Evolutionary conservation across 2,329 filamentous ascomycete genomes (phyloP).

Genomic region (Pseudogymnoascus sp.): DNA sequence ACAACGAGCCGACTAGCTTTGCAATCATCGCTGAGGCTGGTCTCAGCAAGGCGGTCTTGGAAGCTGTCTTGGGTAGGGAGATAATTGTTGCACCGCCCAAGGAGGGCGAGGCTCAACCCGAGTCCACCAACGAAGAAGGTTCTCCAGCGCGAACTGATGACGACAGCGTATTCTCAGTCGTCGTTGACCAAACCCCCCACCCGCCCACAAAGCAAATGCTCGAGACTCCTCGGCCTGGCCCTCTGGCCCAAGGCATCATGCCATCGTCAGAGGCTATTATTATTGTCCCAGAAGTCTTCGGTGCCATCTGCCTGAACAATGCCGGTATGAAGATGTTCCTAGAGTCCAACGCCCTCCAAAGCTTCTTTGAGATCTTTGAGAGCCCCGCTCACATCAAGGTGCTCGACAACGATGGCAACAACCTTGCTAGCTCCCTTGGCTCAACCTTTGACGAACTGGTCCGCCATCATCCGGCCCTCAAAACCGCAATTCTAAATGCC

Average conservation of each 20-base stretch:
- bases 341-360: constrained; percentile 71
- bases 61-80: constrained; percentile 60
- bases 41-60: constrained; percentile 76
- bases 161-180: constrained; percentile 22
- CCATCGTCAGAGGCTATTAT: constrained; percentile 84
- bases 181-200: constrained; percentile 38
- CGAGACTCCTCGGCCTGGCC: constrained; percentile 35
- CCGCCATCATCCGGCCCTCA: constrained; percentile 81
- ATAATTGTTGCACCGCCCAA: constrained; percentile 22
- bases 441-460: constrained; percentile 88
- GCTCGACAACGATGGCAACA: constrained; percentile 64
- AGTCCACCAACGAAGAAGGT: constrained; percentile 25
- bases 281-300: constrained; percentile 79
- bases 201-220: constrained; percentile 47
- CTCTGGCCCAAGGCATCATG: constrained; percentile 65
- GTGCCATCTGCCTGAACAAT: constrained; percentile 88
- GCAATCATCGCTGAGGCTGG: constrained; percentile 91
- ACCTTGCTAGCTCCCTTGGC: constrained; percentile 68
- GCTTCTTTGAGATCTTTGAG: constrained; percentile 94
- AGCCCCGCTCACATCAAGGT: constrained; percentile 81
- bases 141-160: constrained; percentile 19
- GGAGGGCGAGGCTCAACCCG: constrained; percentile 22
- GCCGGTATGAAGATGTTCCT: constrained; percentile 82
- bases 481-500: constrained; percentile 73
- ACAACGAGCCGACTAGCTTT: constrained; percentile 97